phyloP scores from a whole-genome alignment of 1,139 yeast genomes.

The Yamadazyma dendronema region DNA sequence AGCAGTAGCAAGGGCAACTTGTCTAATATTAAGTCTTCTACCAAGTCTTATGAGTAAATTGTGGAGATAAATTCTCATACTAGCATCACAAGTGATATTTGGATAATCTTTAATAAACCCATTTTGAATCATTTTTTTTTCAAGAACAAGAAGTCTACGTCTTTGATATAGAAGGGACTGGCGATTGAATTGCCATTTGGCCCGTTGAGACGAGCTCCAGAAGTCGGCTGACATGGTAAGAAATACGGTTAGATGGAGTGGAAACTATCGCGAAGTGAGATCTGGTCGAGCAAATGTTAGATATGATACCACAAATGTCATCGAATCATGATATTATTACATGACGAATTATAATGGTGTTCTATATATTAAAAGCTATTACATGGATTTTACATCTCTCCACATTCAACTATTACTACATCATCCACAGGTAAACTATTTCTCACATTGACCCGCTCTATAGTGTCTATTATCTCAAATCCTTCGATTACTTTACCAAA shows the following conservation, averaged over 20 bases:
- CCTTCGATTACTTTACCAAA: slow-evolving; percentile 51
- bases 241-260: too few species aligned
- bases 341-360: neutral
- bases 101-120: slow-evolving; percentile 46
- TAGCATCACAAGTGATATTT: slow-evolving; percentile 53
- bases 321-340: too few species aligned
- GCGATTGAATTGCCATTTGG: slow-evolving; percentile 43
- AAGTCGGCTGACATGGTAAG: slow-evolving; percentile 45
- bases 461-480: slow-evolving; percentile 15
- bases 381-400: slow-evolving; percentile 29
- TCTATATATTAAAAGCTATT: neutral
- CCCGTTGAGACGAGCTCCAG: slow-evolving; percentile 47
- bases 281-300: too few species aligned
- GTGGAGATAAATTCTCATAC: slow-evolving; percentile 68
- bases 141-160: slow-evolving; percentile 37
- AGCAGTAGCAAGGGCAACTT: slow-evolving; percentile 84
- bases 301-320: too few species aligned
- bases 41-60: slow-evolving; percentile 73
- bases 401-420: slow-evolving; percentile 23
- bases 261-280: neutral
- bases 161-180: slow-evolving; percentile 40
- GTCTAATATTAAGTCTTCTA: slow-evolving; percentile 71
- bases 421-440: slow-evolving; percentile 26
- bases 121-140: slow-evolving; percentile 46
- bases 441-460: slow-evolving; percentile 18